Conservation (phyloP, 192 early-diverging fungal species). For the Endogone sp. region DNA sequence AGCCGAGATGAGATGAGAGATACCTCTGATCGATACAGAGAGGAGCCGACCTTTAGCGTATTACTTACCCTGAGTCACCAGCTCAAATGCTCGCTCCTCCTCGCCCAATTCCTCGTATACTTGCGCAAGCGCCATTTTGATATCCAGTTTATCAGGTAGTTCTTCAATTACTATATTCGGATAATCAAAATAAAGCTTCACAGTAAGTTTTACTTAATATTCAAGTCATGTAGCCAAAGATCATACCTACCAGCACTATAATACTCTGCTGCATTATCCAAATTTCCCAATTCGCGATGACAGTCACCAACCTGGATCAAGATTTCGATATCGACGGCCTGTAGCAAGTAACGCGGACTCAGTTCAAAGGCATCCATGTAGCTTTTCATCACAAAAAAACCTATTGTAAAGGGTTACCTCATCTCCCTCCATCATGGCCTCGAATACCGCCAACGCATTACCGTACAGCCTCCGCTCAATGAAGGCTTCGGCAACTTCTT, state of each 20-base stretch:
- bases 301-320: slow-evolving; percentile 57
- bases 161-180: slow-evolving; percentile 44
- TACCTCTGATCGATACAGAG: no score
- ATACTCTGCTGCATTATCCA: slow-evolving; percentile 55
- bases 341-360: not conserved
- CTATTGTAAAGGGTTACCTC: slow-evolving; percentile 25
- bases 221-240: no score
- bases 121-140: slow-evolving; percentile 63
- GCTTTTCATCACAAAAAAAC: not conserved
- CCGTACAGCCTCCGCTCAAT: slow-evolving; percentile 57
- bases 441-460: slow-evolving; percentile 58
- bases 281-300: slow-evolving; percentile 58
- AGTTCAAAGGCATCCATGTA: not conserved
- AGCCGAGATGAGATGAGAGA: not conserved
- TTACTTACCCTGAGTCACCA: slow-evolving; percentile 42
- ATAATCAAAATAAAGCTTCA: not conserved
- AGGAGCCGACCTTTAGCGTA: no score
- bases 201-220: no score
- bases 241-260: slow-evolving; percentile 46
- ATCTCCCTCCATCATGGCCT: slow-evolving; percentile 39
- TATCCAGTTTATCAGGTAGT: slow-evolving; percentile 59
- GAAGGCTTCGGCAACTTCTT: slow-evolving; percentile 74
- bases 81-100: slow-evolving; percentile 41
- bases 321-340: slow-evolving; percentile 30
- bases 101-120: slow-evolving; percentile 72